Conservation (phyloP, 176 grass and related monocot species). For the Raddia distichophylla region DNA sequence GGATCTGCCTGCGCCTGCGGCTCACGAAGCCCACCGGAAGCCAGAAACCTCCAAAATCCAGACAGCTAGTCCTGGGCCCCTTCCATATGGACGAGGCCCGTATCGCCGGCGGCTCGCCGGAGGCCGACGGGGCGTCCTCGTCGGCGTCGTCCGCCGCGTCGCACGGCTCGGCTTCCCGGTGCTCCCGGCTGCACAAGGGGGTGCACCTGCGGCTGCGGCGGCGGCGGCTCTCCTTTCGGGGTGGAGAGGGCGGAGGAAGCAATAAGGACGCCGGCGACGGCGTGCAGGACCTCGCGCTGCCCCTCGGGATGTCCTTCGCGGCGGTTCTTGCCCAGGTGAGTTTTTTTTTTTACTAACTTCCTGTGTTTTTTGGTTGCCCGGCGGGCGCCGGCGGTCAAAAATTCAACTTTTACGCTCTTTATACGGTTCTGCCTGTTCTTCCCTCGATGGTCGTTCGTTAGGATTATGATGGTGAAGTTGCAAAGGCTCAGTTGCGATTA, state of each 20-base stretch:
- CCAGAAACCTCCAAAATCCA: not conserved
- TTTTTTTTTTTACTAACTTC: not conserved
- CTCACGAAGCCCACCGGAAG: not conserved
- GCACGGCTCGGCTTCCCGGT: slow-evolving; percentile 13
- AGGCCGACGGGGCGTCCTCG: slow-evolving; percentile 28
- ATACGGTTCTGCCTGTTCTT: not conserved
- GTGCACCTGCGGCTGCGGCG: slow-evolving; percentile 35
- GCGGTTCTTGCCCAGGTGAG: slow-evolving; percentile 69
- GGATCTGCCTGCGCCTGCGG: not conserved
- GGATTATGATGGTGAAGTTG: not conserved
- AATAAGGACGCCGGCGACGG: slow-evolving; percentile 19
- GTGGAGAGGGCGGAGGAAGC: not conserved
- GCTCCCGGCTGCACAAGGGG: slow-evolving; percentile 33
- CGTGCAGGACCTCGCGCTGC: slow-evolving; percentile 64
- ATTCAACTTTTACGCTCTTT: slow-evolving; percentile 30
- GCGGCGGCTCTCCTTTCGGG: not conserved
- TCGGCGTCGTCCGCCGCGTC: slow-evolving; percentile 33
- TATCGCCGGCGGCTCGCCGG: slow-evolving; percentile 26
- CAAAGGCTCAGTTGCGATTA: not conserved
- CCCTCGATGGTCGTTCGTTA: not conserved
- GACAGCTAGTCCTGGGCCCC: not conserved
- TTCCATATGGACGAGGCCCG: slow-evolving; percentile 44
- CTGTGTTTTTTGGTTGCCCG: not conserved
- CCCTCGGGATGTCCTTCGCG: slow-evolving; percentile 74
- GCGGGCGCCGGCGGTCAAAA: not conserved